Conservation (phyloP, 805 yeast species). For the Candida schatavii region DNA sequence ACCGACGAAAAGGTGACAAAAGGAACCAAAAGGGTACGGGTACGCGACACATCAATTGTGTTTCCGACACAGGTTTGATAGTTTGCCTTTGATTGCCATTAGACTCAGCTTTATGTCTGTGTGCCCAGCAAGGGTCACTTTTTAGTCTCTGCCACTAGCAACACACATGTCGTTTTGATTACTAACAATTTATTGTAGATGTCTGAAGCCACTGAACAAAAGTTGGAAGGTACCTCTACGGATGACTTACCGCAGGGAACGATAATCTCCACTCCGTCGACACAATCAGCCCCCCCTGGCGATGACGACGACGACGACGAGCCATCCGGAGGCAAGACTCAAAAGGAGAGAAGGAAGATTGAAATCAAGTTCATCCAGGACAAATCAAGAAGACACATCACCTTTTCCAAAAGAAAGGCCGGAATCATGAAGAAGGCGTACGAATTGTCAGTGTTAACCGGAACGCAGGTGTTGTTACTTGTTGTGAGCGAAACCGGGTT, state of each 20-base stretch:
- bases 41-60: too few species aligned
- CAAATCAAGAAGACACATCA: constrained; percentile 95
- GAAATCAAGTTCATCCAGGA: constrained; percentile 97
- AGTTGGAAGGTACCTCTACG: constrained; percentile 30
- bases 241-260: constrained; percentile 15
- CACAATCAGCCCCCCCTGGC: constrained; percentile 27
- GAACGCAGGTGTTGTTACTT: constrained; percentile 90
- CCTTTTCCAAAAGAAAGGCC: constrained; percentile 96
- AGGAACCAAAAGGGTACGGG: too few species aligned
- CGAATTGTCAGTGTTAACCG: constrained; percentile 92
- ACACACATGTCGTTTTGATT: constrained; percentile 1
- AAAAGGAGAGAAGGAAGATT: constrained; percentile 75
- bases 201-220: constrained; percentile 42
- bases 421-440: constrained; percentile 99
- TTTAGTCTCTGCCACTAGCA: too few species aligned
- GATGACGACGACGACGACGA: constrained; percentile 56
- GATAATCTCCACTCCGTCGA: constrained; percentile 20
- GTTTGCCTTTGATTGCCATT: too few species aligned
- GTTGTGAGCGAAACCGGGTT: constrained; percentile 98
- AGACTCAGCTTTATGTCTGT: too few species aligned
- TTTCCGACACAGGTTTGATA: too few species aligned
- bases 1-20: too few species aligned
- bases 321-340: constrained; percentile 44
- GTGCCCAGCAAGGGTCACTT: too few species aligned
- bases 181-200: constrained; percentile 21